Evolutionary conservation across 768 basidiomycete genomes (phyloP).

Genomic region (Gloeophyllum trabeum): DNA sequence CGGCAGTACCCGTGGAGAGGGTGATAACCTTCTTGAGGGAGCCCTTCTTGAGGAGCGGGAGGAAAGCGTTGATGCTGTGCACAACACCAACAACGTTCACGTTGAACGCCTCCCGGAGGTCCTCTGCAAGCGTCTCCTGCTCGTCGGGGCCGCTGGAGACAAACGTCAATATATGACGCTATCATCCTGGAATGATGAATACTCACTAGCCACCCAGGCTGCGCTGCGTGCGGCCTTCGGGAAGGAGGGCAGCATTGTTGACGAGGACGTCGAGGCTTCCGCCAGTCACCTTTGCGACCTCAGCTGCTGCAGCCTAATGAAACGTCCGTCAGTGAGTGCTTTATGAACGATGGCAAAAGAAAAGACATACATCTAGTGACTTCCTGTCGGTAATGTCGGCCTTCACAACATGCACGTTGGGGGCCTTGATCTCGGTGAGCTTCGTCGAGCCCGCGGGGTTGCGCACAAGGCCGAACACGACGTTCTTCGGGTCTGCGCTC

Average conservation of each 20-base stretch:
- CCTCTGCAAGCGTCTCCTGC: slow-evolving; percentile 6
- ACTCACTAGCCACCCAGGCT: too few species aligned
- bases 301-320: slow-evolving; percentile 10
- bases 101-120: slow-evolving; percentile 9
- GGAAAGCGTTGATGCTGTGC: slow-evolving; percentile 16
- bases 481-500: slow-evolving; percentile 6
- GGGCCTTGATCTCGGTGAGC: slow-evolving; percentile 6
- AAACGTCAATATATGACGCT: too few species aligned
- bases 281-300: slow-evolving; percentile 10
- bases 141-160: slow-evolving; percentile 3
- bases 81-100: slow-evolving; percentile 19
- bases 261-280: slow-evolving; percentile 17
- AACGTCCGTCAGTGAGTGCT: not conserved
- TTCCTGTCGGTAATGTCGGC: slow-evolving; percentile 12
- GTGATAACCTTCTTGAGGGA: slow-evolving; percentile 17
- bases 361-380: slow-evolving; percentile 9
- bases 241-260: slow-evolving; percentile 16
- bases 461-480: slow-evolving; percentile 18
- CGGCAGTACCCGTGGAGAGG: slow-evolving; percentile 14
- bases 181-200: too few species aligned
- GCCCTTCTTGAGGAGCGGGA: slow-evolving; percentile 19
- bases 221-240: not conserved
- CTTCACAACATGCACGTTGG: slow-evolving; percentile 11
- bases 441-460: slow-evolving; percentile 10
- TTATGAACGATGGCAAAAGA: not conserved